phyloP scores from a whole-genome alignment of 495 filamentous ascomycete species.

The Xylaria flabelliformis region DNA sequence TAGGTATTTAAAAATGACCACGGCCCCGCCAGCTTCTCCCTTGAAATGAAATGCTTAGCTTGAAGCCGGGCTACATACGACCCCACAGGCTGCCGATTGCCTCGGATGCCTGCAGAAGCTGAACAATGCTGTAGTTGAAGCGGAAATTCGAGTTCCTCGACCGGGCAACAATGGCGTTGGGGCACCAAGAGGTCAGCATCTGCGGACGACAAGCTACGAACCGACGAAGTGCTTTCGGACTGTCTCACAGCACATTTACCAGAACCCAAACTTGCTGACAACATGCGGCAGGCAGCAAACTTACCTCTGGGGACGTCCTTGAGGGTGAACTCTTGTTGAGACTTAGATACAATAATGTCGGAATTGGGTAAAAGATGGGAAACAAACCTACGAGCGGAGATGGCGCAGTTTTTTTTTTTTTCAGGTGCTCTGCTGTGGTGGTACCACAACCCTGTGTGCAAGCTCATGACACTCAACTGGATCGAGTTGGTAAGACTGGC shows the following conservation, averaged over 20 bases:
- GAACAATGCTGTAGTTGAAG: background rate
- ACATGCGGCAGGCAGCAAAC: background rate
- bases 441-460: constrained; percentile 15
- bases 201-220: background rate
- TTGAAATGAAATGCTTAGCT: constrained; percentile 1
- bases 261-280: background rate
- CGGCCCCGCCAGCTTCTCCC: background rate
- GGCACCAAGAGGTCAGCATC: background rate
- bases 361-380: background rate
- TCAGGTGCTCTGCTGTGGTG: constrained; percentile 10
- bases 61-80: constrained; percentile 8
- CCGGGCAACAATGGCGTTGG: background rate
- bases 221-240: background rate
- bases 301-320: background rate
- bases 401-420: background rate
- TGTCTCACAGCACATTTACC: background rate
- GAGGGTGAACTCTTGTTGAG: background rate
- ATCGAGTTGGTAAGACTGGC: constrained; percentile 2
- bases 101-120: constrained; percentile 26
- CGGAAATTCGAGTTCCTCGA: background rate
- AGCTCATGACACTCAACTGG: constrained; percentile 15
- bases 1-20: constrained; percentile 9
- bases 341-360: background rate
- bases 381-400: constrained; percentile 7
- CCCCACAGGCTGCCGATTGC: constrained; percentile 1